A percentile compares a stretch with the other conserved stretches of the same genome.
These are phyloP conservation scores for Leptographium radiaticola DNA, from an alignment of 2,329 filamentous ascomycete genomes.

Conservation along the genomic window DNA sequence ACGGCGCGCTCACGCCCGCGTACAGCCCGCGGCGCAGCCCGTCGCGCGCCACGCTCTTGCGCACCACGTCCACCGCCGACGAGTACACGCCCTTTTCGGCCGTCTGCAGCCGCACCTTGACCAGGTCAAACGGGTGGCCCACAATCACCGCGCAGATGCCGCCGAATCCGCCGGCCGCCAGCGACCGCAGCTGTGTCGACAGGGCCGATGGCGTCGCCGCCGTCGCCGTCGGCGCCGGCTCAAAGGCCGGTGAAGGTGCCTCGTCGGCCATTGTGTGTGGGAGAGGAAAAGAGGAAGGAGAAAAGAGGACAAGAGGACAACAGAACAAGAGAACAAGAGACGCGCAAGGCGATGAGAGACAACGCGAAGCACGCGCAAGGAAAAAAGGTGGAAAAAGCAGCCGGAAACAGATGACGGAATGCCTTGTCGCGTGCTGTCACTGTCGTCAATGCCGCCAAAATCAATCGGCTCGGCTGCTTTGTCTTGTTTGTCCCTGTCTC, in stretches of 20 bases:
- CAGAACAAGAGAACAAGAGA: neutral
- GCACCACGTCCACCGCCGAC: conserved; percentile 81
- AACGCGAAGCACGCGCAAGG: neutral
- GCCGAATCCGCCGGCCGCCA: conserved; percentile 82
- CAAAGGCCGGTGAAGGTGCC: neutral
- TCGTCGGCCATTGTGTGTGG: neutral
- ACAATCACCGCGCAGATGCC: conserved; percentile 90
- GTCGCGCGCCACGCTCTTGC: conserved; percentile 76
- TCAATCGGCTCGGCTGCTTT: neutral
- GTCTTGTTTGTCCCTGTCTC: too few relatives aligned
- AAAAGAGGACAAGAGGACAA: neutral
- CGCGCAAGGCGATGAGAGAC: neutral
- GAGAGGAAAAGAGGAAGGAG: neutral
- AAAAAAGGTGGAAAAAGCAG: neutral
- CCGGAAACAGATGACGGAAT: neutral
- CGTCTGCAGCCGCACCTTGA: conserved; percentile 95
- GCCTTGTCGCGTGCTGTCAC: neutral
- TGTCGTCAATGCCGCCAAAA: too few relatives aligned
- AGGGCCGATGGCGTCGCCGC: conserved; percentile 10
- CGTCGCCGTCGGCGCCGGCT: neutral
- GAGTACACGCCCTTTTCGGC: conserved; percentile 87
- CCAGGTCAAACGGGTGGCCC: conserved; percentile 91
- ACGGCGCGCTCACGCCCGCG: conserved; percentile 88
- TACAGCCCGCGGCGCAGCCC: conserved; percentile 73
- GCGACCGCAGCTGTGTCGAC: conserved; percentile 54